Evolutionary conservation across 2,329 filamentous ascomycete genomes (phyloP), one percentile per base, ranked within the genome.

Genomic region (Colletotrichum sp.): DNA sequence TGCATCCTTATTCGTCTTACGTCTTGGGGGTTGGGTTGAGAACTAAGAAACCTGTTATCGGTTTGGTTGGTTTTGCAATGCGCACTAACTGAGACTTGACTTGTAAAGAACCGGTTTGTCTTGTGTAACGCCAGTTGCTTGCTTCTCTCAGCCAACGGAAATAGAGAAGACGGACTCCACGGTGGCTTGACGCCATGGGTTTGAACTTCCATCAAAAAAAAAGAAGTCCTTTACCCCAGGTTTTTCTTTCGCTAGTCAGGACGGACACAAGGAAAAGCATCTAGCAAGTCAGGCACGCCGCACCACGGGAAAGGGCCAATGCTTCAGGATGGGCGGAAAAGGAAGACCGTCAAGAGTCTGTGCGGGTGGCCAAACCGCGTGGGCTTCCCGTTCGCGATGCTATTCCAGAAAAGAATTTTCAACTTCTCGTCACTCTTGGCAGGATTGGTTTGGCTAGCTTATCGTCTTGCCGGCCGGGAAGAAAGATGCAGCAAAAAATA

Each of bases 131-230:
- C 48, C 34, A n/a, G 32, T 60, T 59, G 34, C 32, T 34, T 52
- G 44, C 27, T 36, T 63, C 22, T 34, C 61, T 34, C 61, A 55
- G 52, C 68, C 68, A 67, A 72, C 61, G 44, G 55, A 28, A 44
- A 61, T 16, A 32, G 67, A 44, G 67, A 13, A 44, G 30, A 39
- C 44, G 44, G 30, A 57, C 68, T 34, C 36, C 27, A 34, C 39
- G 19, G 61, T 72, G 72, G 68, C 72, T 67, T 71, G 61, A 72
- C 72, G 61, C 72, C 68, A 55, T 39, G 61, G n/a, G 72, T 71
- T 74, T 63, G 68, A 44, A 72, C 52, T 15, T 22, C 28, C 60
- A 67, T 27, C 68, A 16, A 60, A 68, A 68, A 68, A 68, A 60
- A 39, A 30, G 11, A 27, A 68, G 22, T 22, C 32, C 34, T 36